Evolutionary conservation across 768 basidiomycete species (phyloP).

Genomic region (Termitomyces sp.): DNA sequence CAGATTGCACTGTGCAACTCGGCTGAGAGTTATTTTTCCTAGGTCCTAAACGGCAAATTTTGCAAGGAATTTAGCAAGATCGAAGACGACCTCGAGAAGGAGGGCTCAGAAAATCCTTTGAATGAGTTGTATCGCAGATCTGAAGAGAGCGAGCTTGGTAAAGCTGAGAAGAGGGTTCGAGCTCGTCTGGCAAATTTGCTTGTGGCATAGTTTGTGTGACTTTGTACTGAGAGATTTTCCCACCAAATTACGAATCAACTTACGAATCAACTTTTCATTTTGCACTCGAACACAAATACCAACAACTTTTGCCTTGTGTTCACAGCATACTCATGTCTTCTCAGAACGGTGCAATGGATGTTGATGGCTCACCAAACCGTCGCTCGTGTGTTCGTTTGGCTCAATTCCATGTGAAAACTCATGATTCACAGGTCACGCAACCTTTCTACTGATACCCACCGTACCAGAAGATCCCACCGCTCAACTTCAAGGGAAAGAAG

Average conservation of each 20-base stretch:
- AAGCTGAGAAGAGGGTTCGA: slow-evolving; percentile 60
- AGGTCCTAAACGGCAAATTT: slow-evolving; percentile 63
- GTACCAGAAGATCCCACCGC: slow-evolving; percentile 67
- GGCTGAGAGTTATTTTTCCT: background rate
- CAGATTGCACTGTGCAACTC: background rate
- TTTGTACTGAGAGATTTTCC: slow-evolving; percentile 10
- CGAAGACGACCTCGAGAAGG: slow-evolving; percentile 54
- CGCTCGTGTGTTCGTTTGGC: slow-evolving; percentile 48
- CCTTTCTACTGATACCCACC: slow-evolving; percentile 74
- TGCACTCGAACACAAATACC: background rate
- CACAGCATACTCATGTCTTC: slow-evolving; percentile 37
- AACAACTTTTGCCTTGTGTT: slow-evolving; percentile 1
- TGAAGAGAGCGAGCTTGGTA: slow-evolving; percentile 49
- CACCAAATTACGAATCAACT: slow-evolving; percentile 14
- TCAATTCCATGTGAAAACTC: background rate
- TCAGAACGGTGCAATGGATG: slow-evolving; percentile 56
- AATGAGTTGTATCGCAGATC: slow-evolving; percentile 49
- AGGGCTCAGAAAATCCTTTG: slow-evolving; percentile 52
- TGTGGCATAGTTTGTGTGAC: slow-evolving; percentile 9
- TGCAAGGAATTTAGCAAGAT: slow-evolving; percentile 51
- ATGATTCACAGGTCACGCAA: slow-evolving; percentile 53
- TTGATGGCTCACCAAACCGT: slow-evolving; percentile 57
- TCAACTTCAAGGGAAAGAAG: slow-evolving; percentile 66
- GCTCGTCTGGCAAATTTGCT: slow-evolving; percentile 42
- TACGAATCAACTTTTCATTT: slow-evolving; percentile 14